A percentile compares a stretch with the other conserved stretches of the same genome.
Conservation (phyloP, 2,329 filamentous ascomycete genomes). For the Thelonectria discophora region DNA sequence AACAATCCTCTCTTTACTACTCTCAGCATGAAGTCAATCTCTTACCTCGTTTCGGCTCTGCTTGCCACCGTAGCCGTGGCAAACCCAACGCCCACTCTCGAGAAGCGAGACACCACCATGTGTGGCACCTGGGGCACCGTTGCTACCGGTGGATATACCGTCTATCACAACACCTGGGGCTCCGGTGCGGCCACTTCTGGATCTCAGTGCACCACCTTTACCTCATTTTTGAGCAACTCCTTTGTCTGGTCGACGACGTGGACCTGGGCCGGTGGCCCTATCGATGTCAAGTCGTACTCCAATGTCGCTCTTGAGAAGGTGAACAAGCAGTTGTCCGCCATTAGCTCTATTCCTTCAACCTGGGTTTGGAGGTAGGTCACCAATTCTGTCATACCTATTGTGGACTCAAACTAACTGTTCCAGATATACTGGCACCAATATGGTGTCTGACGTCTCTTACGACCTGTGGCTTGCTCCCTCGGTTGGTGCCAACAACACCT, state of each 20-base stretch:
- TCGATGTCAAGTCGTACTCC: conserved; percentile 56
- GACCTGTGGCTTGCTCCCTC: conserved; percentile 65
- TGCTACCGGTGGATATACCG: conserved; percentile 52
- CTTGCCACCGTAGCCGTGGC: conserved; percentile 43
- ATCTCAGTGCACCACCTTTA: conserved; percentile 53
- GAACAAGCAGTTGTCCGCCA: conserved; percentile 47
- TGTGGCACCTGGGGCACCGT: conserved; percentile 53
- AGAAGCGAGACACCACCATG: conserved; percentile 46
- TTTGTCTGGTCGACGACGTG: conserved; percentile 54
- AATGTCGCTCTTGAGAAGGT: conserved; percentile 52
- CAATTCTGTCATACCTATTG: not conserved
- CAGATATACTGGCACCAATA: conserved; percentile 45
- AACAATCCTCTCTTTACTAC: not conserved
- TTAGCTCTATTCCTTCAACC: conserved; percentile 48
- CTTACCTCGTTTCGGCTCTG: conserved; percentile 39
- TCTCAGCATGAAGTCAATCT: conserved; percentile 36
- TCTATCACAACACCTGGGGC: conserved; percentile 65
- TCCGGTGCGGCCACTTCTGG: conserved; percentile 47
- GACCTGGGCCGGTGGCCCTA: conserved; percentile 51
- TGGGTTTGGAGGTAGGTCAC: conserved; percentile 41
- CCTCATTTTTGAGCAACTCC: conserved; percentile 45
- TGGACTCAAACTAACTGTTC: not conserved
- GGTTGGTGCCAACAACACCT: conserved; percentile 54
- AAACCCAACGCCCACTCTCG: conserved; percentile 43
- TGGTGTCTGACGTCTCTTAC: conserved; percentile 65